Evolutionary conservation across 352 stramenopile genomes (phyloP), one percentile per base, ranked within the genome.

Genomic region (Phytophthora agathidicida): DNA sequence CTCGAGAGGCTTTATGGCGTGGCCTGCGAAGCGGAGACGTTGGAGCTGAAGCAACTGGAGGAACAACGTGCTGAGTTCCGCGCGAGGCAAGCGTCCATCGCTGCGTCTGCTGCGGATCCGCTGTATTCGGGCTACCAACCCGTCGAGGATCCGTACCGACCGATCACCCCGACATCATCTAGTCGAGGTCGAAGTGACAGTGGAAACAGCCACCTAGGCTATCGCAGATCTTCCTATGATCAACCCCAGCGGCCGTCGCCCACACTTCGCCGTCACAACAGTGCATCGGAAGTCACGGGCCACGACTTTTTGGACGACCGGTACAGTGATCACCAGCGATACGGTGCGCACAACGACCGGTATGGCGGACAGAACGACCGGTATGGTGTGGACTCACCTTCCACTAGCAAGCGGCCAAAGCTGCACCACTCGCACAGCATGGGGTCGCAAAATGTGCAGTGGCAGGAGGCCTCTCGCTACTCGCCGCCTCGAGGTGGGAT

Each of bases 381-480:
- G 24, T 77, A 65, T n/a, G 56, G 54, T 16, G 22, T 53, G 35
- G 50, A 59, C 5, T 76, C 58, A 8, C 58, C 66, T 26, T 68
- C 57, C 24, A 70, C 42, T 19, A 71, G 39, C 32, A 91, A 91
- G 67, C 71, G 82, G 7, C 60, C 75, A 4, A 86, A 85, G 57
- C 65, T 92, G 23, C 55, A 83, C 32, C 82, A 92, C 31, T 73
- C 80, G 37, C 78, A 89, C 51, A 89, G 77, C 41, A 61, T 83
- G 57, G 80, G 80, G 27, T 64, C 64, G 0, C 71, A 80, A 24
- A 76, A 85, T 41, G 63, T 71, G 17, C 61, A 79, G 33, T 74
- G 66, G 65, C 66, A 53, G 7, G 69, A 71, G 46, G 59, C 31
- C 36, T 61, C 54, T 67, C 63, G 24, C 32, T 73, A 58, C 67